phyloP scores from a whole-genome alignment of 2,329 filamentous ascomycete genomes.

The Anisogramma anomala region DNA sequence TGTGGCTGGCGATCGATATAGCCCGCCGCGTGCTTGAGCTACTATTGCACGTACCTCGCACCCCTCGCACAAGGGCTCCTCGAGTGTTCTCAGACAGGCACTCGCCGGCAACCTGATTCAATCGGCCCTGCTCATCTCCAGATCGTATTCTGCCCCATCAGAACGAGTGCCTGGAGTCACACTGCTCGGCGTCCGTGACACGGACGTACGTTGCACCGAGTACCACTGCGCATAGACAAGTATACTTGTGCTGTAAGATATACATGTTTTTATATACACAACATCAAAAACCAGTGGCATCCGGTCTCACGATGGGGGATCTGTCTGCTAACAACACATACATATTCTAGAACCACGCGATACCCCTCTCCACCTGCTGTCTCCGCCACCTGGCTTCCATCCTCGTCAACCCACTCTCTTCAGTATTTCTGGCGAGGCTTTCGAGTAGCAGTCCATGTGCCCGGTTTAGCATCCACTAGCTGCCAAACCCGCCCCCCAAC shows the following conservation, averaged over 20 bases:
- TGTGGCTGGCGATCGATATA: not conserved
- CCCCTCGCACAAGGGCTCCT: not conserved
- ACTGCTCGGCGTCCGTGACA: not conserved
- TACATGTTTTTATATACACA: not conserved
- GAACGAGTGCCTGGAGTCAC: not conserved
- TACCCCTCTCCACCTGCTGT: not conserved
- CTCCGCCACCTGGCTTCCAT: not conserved
- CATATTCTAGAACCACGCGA: not conserved
- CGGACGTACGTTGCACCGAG: not conserved
- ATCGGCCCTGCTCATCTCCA: not conserved
- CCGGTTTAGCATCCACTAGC: too few relatives aligned
- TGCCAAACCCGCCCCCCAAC: too few relatives aligned
- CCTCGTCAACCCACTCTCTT: not conserved
- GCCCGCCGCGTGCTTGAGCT: not conserved
- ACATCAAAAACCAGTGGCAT: not conserved
- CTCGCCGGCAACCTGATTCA: not conserved
- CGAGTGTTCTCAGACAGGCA: not conserved
- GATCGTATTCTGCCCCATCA: constrained; percentile 1
- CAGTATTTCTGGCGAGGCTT: too few relatives aligned
- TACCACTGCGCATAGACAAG: not conserved
- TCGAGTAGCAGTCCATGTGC: too few relatives aligned
- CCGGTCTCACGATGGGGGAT: not conserved
- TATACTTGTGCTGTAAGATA: not conserved
- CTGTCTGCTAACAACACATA: not conserved
- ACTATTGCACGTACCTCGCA: not conserved